Evolutionary conservation across 2,329 filamentous ascomycete species (phyloP).

Genomic region (Pestalotiopsis sp.): DNA sequence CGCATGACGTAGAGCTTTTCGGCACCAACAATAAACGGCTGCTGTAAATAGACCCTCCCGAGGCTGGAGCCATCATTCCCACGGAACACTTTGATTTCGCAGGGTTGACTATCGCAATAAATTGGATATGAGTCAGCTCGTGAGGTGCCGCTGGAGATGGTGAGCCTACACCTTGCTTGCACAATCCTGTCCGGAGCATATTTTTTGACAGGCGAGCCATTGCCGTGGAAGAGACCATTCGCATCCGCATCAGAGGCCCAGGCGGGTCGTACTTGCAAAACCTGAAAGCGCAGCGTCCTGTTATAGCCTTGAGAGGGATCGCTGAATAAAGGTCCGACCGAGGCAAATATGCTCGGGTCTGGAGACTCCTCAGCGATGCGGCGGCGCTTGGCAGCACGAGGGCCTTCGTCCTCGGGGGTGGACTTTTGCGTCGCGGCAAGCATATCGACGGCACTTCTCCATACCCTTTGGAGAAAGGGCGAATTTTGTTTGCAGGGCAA

Average conservation of each 20-base stretch:
- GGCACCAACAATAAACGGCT: constrained; percentile 52
- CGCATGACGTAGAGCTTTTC: constrained; percentile 51
- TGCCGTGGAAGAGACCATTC: constrained; percentile 35
- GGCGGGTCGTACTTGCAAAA: constrained; percentile 53
- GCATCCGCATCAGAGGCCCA: constrained; percentile 41
- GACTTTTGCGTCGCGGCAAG: constrained; percentile 41
- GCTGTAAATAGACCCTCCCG: constrained; percentile 46
- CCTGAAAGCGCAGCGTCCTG: constrained; percentile 50
- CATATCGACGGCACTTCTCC: constrained; percentile 50
- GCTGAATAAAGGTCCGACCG: constrained; percentile 23
- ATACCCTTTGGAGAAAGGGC: constrained; percentile 57
- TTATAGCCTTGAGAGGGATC: constrained; percentile 28
- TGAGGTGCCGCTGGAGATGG: constrained; percentile 34
- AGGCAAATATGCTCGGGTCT: constrained; percentile 27
- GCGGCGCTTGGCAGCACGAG: constrained; percentile 49
- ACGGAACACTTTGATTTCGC: constrained; percentile 50
- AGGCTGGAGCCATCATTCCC: constrained; percentile 46
- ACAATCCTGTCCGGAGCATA: constrained; percentile 34
- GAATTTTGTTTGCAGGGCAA: constrained; percentile 47
- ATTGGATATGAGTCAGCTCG: constrained; percentile 41
- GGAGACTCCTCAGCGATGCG: constrained; percentile 43
- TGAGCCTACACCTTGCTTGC: constrained; percentile 43
- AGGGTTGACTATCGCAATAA: constrained; percentile 55
- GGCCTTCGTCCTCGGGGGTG: constrained; percentile 35
- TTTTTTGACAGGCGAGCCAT: constrained; percentile 33